Evolutionary conservation across 2,329 filamentous ascomycete species (phyloP), one percentile per base, ranked within the genome.

Genomic region (Teratosphaeria epicoccoides): DNA sequence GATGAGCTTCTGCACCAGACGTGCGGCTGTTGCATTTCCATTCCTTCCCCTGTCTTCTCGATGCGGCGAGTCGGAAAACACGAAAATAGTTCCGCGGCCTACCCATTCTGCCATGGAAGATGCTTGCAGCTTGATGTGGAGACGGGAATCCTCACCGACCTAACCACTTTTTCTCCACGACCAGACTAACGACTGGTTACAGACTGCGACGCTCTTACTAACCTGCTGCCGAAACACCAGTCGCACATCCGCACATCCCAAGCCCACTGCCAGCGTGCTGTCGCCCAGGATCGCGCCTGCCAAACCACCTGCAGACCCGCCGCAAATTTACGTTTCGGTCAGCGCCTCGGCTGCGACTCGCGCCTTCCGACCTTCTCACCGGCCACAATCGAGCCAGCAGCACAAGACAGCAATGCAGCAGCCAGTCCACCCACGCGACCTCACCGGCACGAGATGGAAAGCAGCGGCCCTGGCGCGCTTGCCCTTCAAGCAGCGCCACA

Each of bases 391-490:
- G 12, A n/a, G 46, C 28, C 47, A 43, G 12, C 43, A 45, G n/a
- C 29, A n/a, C 14, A 20, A 47, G 28, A 43, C 50, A 54, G 57
- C 57, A 54, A 61, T 61, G 59, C 55, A 40, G 33, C 33, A 57
- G 57, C 54, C 53, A 50, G 51, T 54, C 52, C 54, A 49, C 52
- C 49, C 20, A 28, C 48, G 55, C 51, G 48, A 55, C 47, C 50
- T 53, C 56, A 58, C 56, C 53, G 52, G 57, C 56, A 58, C 56
- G 55, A 53, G 57, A 61, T 61, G 59, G 59, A 60, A 59, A 54
- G 53, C 52, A 57, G 57, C 57, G 52, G 51, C 52, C 50, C 55
- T 54, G 54, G 57, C 55, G 57, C 58, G 53, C 48, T 55, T 55
- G 57, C 53, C 57, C 22, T 43, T 33, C 53, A 47, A 43, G 25